phyloP scores from a whole-genome alignment of 1,139 yeast species.

The Saccharomyces hybrid region DNA sequence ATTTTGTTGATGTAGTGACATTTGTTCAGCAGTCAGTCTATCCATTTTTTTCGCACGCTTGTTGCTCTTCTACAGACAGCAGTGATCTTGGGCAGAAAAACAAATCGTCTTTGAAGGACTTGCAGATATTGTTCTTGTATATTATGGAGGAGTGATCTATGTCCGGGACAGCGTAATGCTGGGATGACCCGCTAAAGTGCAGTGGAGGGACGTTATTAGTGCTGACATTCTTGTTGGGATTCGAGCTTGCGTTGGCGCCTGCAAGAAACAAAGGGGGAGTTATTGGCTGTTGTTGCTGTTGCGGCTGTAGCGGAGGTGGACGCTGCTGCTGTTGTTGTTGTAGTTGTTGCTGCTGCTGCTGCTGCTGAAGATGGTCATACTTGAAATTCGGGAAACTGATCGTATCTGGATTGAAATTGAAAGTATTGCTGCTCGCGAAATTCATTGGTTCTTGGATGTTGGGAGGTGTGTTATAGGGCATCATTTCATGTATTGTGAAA shows the following conservation, averaged over 20 bases:
- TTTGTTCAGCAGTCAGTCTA: slow-evolving; percentile 17
- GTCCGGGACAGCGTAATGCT: not conserved
- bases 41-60: slow-evolving; percentile 21
- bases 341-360: not conserved
- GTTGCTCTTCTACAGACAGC: slow-evolving; percentile 20
- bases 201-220: not conserved
- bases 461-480: not conserved
- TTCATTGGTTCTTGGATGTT: not conserved
- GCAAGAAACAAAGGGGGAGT: not conserved
- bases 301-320: not conserved
- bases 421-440: not conserved
- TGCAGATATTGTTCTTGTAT: slow-evolving; percentile 21
- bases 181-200: not conserved
- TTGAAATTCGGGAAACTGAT: not conserved
- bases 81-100: slow-evolving; percentile 25
- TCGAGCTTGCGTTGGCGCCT: not conserved
- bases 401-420: not conserved
- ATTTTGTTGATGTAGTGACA: slow-evolving; percentile 14
- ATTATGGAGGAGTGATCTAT: slow-evolving; percentile 13
- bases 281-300: not conserved
- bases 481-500: not conserved
- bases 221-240: not conserved
- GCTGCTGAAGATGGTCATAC: not conserved
- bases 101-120: slow-evolving; percentile 27
- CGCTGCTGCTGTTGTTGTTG: not conserved